Evolutionary conservation across 345 rosid genomes (phyloP).

Genomic region (Psidium guajava): DNA sequence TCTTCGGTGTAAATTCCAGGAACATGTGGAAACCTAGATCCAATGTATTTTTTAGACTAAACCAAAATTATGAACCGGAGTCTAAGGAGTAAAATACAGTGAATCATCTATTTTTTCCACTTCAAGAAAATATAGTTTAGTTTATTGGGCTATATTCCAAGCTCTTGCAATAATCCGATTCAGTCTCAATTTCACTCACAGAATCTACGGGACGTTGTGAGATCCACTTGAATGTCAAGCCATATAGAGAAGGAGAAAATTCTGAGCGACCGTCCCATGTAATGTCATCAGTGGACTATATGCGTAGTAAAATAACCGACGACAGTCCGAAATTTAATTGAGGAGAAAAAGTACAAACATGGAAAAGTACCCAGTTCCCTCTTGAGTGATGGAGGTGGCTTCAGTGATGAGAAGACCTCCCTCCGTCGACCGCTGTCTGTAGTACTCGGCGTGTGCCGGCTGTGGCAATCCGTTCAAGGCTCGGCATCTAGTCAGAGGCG

Average conservation of each 20-base stretch:
- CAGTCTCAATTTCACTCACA: too few species aligned
- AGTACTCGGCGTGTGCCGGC: neutral
- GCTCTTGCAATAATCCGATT: too few species aligned
- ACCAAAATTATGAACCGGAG: too few species aligned
- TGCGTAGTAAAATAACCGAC: neutral
- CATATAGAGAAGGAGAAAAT: neutral
- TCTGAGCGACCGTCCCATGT: neutral
- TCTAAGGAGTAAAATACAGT: too few species aligned
- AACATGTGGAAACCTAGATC: neutral
- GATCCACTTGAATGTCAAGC: neutral
- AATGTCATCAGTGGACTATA: neutral
- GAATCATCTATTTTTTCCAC: neutral
- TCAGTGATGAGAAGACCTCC: conserved; percentile 4
- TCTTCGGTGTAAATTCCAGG: conserved; percentile 12
- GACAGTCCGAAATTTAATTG: too few species aligned
- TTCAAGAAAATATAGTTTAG: neutral
- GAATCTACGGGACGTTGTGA: too few species aligned
- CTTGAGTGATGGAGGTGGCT: neutral
- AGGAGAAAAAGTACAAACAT: too few species aligned
- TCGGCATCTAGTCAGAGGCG: neutral
- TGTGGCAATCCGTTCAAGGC: neutral
- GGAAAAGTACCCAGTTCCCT: neutral
- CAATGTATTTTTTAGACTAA: too few species aligned
- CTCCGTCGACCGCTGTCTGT: neutral
- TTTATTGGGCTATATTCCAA: neutral